A percentile compares a stretch with the other conserved stretches of the same genome.
These are phyloP conservation scores for Neurospora sp. DNA, from an alignment of 495 filamentous ascomycete genomes.

Conservation along the genomic window DNA sequence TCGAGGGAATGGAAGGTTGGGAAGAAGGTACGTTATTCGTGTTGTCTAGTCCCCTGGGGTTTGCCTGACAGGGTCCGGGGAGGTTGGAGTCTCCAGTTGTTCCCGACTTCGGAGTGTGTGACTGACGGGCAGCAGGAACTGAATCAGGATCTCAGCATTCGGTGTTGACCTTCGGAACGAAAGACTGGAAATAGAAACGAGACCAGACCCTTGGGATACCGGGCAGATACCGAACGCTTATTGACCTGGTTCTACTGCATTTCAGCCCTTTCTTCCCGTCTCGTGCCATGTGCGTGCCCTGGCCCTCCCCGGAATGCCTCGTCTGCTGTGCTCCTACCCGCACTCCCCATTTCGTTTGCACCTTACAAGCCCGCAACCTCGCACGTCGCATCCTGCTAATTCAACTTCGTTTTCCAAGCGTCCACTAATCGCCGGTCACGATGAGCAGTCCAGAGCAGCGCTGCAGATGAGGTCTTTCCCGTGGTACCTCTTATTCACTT, in stretches of 20 bases:
- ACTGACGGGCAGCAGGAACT: too few relatives aligned
- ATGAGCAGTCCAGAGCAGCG: background rate
- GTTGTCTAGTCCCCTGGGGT: too few relatives aligned
- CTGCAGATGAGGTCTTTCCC: background rate
- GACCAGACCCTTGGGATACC: too few relatives aligned
- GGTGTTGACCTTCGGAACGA: too few relatives aligned
- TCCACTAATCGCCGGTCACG: background rate
- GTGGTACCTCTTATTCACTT: background rate
- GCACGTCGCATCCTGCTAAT: background rate
- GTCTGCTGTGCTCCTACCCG: background rate
- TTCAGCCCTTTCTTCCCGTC: background rate
- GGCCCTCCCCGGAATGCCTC: background rate
- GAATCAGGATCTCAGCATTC: too few relatives aligned
- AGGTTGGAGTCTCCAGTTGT: too few relatives aligned
- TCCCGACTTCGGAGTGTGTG: too few relatives aligned
- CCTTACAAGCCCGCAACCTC: background rate
- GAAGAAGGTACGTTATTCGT: too few relatives aligned
- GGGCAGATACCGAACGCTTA: too few relatives aligned
- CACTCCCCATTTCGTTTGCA: background rate
- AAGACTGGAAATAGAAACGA: too few relatives aligned
- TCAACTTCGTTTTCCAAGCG: background rate
- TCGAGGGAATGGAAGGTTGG: too few relatives aligned
- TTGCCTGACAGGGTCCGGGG: accelerated
- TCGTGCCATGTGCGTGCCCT: background rate
- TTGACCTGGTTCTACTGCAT: too few relatives aligned